Evolutionary conservation across 176 grass and related monocot genomes (phyloP).

Genomic region (Carex scoparia): DNA sequence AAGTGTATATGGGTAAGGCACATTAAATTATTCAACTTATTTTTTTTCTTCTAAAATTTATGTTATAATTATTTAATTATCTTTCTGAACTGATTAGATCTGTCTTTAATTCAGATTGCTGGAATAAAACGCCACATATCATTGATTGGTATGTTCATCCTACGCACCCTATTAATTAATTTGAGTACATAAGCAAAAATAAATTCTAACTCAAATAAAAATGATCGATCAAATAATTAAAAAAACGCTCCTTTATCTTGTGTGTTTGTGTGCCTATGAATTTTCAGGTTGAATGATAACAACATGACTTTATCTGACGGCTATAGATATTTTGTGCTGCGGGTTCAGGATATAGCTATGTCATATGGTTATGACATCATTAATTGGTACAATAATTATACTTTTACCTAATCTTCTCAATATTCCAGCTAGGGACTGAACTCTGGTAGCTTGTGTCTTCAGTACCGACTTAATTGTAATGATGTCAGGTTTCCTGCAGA

Average conservation of each 20-base stretch:
- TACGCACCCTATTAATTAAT: conserved; percentile 15
- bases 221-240: not conserved
- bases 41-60: not conserved
- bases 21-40: conserved; percentile 13
- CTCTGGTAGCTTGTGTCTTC: not conserved
- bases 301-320: conserved; percentile 65
- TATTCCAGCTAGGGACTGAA: not conserved
- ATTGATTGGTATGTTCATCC: conserved; percentile 47
- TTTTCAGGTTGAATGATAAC: conserved; percentile 59
- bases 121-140: conserved; percentile 58
- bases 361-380: conserved; percentile 83
- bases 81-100: conserved; percentile 6
- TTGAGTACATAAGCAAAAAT: conserved; percentile 8
- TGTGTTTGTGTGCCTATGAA: conserved; percentile 28
- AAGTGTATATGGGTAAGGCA: conserved; percentile 85
- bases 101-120: conserved; percentile 55
- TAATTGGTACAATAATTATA: conserved; percentile 56
- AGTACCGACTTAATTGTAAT: conserved; percentile 1
- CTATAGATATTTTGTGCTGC: conserved; percentile 83
- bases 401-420: not conserved
- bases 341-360: conserved; percentile 77
- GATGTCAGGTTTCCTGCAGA: not conserved
- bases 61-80: conserved; percentile 3
- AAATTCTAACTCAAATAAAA: conserved; percentile 1
- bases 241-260: not conserved